Base-by-base conservation (phyloP, 1,139 yeast genomes). In the Zygosaccharomyces pseudobailii region DNA sequence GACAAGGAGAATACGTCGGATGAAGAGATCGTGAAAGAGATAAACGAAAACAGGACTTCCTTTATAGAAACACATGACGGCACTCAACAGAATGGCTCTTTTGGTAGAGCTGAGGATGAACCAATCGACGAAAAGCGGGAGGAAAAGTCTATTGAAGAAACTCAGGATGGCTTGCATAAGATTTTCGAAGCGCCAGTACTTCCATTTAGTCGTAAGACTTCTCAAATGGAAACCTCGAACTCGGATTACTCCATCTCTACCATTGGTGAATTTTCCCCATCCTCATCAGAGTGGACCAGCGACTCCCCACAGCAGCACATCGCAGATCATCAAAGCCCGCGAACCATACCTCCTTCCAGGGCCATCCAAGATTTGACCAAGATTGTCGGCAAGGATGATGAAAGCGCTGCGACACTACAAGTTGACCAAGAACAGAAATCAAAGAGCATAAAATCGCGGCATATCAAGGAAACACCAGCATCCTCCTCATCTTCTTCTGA, bases 201-300 rank as follows among this genome's bases (percentile, higher is more conserved):
- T 41, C 67, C 68, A 6, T 63, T 64, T 46, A 52, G 55, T 17
- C 40, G 47, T 8, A 54, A 47, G 5, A 55, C 47, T 7, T 42
- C 40, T 8, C 51, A 50, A 10, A 54, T 63, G 47, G 53, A 54
- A 21, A 54, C 54, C 17, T 63, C 68, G 0, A 57, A 54, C 36
- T 63, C 66, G 3, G 56, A 60, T 32, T 52, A 59, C 47, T 60
- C 69, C 10, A 55, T 65, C 25, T 57, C 67, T 4, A 57, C 73
- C 3, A 71, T 72, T 36, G 75, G 75, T 1, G 73, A 72, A 21
- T 72, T 66, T 53, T 71, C 74, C 1, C 75, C 75, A 13, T 68
- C 72, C 9, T 69, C 73, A 2, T 68, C 73, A 1, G 74, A 71
- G 43, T 62, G 68, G 56, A 62, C 67, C 2, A 61, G 57, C 42